Evolutionary conservation across 2,329 filamentous ascomycete genomes (phyloP).

Genomic region (Trichophaea hybrida): DNA sequence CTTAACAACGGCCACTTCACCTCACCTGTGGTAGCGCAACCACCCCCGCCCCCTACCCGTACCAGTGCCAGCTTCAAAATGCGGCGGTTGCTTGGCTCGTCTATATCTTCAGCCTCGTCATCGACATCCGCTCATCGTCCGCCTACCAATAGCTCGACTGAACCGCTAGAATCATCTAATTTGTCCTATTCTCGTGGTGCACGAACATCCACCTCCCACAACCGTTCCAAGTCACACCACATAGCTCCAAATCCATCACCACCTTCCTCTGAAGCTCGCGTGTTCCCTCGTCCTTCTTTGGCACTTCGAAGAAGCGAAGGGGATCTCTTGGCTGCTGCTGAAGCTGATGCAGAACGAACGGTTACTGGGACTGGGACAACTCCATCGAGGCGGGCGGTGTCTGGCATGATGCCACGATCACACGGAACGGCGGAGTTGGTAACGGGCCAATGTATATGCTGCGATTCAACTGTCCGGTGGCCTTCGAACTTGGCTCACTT

Average conservation of each 20-base stretch:
- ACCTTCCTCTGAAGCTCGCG: too few relatives aligned
- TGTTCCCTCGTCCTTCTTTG: not conserved
- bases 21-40: too few relatives aligned
- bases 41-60: not conserved
- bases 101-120: not conserved
- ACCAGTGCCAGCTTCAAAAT: not conserved
- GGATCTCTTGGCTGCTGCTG: slow-evolving; percentile 10
- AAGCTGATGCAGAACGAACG: not conserved
- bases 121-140: not conserved
- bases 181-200: not conserved
- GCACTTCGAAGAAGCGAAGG: slow-evolving; percentile 11
- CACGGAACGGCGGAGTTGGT: not conserved
- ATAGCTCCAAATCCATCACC: not conserved
- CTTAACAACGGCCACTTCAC: too few relatives aligned
- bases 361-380: slow-evolving; percentile 8
- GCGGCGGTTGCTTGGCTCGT: not conserved
- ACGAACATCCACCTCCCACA: not conserved
- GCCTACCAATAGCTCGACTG: not conserved
- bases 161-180: too few relatives aligned
- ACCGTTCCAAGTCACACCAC: not conserved
- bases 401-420: not conserved
- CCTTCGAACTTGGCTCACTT: slow-evolving; percentile 59
- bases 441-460: slow-evolving; percentile 71
- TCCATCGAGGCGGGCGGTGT: slow-evolving; percentile 10
- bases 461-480: slow-evolving; percentile 66